Evolutionary conservation across 2,329 filamentous ascomycete species (phyloP), one percentile per base, ranked within the genome.

Genomic region (Apiospora phragmitis): DNA sequence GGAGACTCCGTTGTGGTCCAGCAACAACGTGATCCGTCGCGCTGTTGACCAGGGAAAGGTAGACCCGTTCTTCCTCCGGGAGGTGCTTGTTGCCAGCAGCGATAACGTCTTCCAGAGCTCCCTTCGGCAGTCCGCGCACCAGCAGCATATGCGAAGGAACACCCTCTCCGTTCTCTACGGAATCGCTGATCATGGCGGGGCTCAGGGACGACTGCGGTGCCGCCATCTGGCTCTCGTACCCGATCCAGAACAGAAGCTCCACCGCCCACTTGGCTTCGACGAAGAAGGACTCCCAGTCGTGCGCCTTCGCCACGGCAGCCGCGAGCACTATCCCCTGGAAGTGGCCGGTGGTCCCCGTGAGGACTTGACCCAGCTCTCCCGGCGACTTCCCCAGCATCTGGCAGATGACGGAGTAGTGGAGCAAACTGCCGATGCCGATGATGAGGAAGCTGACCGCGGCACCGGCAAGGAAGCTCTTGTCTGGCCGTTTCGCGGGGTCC

Each of bases 251-350:
- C 1, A 83, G 75, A 1, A 78, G 74, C 51, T 76, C 74, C 9
- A 82, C 66, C 18, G 74, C 75, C 43, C 77, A 73, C 35, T 72
- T 73, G 8, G 76, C 75, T n/a, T 75, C 73, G 5, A 73, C 73
- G 35, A 78, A 74, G 69, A 81, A 81, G 5, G 74, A 73, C 24
- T 79, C 76, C 81, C 81, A 83, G 1, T 76, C 76, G 11, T 75
- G 73, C 0, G 77, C 79, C 0, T 75, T 74, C 1, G 82, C 75
- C 3, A 82, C 74, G 14, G 73, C 76, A 18, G 80, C 78, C 3
- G 82, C 80, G 18, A 80, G 74, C n/a, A 83, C 72, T 8, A 83
- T 73, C 14, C 82, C 82, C 67, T 83, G 81, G 1, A 79, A 81
- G 69, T 83, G 82, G 6, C 82, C 82, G 1, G 49, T 55, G 14